phyloP scores from a whole-genome alignment of 495 filamentous ascomycete genomes.

The Ascobolus immersus region DNA sequence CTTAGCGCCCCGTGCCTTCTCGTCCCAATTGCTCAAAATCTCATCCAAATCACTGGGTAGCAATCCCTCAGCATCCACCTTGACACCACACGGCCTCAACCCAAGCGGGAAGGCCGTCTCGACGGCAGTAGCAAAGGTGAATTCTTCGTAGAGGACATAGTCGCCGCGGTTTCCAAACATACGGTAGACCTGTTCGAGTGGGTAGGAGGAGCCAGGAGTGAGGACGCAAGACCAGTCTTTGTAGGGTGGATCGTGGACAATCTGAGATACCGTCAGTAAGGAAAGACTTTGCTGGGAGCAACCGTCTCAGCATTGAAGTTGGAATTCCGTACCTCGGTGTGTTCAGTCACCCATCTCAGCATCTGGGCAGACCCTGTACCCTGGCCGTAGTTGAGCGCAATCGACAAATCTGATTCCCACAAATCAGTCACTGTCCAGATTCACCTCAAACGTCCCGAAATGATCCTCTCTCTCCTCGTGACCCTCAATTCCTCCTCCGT shows the following conservation, averaged over 20 bases:
- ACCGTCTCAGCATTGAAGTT: not conserved
- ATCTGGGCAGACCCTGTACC: slow-evolving; percentile 65
- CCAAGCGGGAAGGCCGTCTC: slow-evolving; percentile 63
- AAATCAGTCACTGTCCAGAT: not conserved
- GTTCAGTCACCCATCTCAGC: slow-evolving; percentile 70
- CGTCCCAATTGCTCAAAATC: slow-evolving; percentile 38
- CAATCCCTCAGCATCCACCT: slow-evolving; percentile 57
- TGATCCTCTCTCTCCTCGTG: not conserved
- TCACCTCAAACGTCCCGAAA: slow-evolving; percentile 2
- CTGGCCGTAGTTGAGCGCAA: slow-evolving; percentile 76
- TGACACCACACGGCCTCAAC: slow-evolving; percentile 40
- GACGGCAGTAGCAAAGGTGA: slow-evolving; percentile 57
- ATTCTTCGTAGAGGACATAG: slow-evolving; percentile 57
- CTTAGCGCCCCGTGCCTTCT: slow-evolving; percentile 25
- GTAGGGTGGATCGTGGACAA: slow-evolving; percentile 51
- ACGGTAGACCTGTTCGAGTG: slow-evolving; percentile 49
- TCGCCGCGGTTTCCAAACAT: slow-evolving; percentile 53
- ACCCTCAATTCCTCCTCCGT: slow-evolving; percentile 6
- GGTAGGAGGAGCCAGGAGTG: slow-evolving; percentile 52
- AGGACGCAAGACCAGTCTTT: slow-evolving; percentile 57
- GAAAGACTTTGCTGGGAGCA: slow-evolving; percentile 3
- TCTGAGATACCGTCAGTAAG: slow-evolving; percentile 16
- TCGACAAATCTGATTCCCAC: slow-evolving; percentile 39
- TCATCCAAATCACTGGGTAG: slow-evolving; percentile 39
- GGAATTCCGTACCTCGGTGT: slow-evolving; percentile 38